Evolutionary conservation across 345 rosid genomes (phyloP).

Genomic region (Trapa incisa): DNA sequence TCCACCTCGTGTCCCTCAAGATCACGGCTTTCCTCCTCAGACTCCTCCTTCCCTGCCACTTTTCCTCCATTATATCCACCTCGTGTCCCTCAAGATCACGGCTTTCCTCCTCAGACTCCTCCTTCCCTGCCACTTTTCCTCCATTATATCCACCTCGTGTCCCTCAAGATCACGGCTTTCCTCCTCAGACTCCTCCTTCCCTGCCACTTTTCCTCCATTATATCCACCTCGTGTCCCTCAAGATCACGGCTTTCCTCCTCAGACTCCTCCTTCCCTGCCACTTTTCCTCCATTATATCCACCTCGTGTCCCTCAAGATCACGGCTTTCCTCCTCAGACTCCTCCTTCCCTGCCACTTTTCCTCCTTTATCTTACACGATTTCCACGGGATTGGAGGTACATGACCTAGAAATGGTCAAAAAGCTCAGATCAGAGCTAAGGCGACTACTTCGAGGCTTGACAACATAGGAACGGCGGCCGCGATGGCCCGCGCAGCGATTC

Average conservation of each 20-base stretch:
- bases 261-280: slow-evolving; percentile 35
- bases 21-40: no score
- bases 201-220: slow-evolving; percentile 13
- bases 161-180: no score
- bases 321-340: slow-evolving; percentile 10
- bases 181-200: slow-evolving; percentile 34
- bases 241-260: slow-evolving; percentile 4
- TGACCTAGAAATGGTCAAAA: slow-evolving; percentile 3
- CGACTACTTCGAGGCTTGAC: neutral
- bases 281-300: slow-evolving; percentile 10
- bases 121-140: no score
- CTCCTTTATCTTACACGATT: slow-evolving; percentile 13
- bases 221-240: no score
- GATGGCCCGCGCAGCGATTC: neutral
- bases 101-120: no score
- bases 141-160: no score
- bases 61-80: no score
- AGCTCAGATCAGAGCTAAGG: neutral
- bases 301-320: slow-evolving; percentile 8
- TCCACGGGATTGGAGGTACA: slow-evolving; percentile 16
- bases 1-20: no score
- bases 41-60: no score
- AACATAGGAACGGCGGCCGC: neutral
- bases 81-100: no score
- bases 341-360: slow-evolving; percentile 1